Evolutionary conservation across 2,329 filamentous ascomycete species (phyloP), one percentile per base, ranked within the genome.

Genomic region (Rhinocladiella mackenziei): DNA sequence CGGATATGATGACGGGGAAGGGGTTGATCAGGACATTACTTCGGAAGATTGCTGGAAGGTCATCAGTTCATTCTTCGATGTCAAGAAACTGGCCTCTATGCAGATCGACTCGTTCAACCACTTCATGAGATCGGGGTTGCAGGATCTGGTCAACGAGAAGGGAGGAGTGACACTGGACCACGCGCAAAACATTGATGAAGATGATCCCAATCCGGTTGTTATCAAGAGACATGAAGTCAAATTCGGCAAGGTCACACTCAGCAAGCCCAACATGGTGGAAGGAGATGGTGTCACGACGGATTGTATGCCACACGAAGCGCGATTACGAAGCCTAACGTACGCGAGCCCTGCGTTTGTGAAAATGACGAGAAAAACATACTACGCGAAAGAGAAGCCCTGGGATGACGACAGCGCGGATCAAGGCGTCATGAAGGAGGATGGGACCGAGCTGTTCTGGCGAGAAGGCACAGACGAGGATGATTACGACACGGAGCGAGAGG

Each of bases 101-200:
- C 92, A 98, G 72, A 83, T 97, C 52, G 91, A 97, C 65, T 98
- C 94, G 0, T 98, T 95, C 69, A 89, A 98, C 69, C 89, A 97
- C 64, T 98, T 98, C 61, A 89, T 92, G 45, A 83, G 84, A 48
- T 89, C 86, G 15, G 96, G 89, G 0, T 91, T 98, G 68, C 89
- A 97, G 62, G 87, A 95, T 59, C 80, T 98, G 48, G 85, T 98
- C 48, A 83, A 89, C 60, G 92, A 97, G 66, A 91, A 95, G 64
- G 87, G 86, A 29, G 81, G 84, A 55, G 83, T 97, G 50, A 89
- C 86, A n/a, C 80, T 98, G 54, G 92, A 98, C 62, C 88, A 96
- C 65, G 91, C 89, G 50, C 84, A 89, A 52, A 85, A 89, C 3
- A 82, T 84, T 22, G 77, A 80, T 46, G 76, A 81, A 43, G 81